Conservation (phyloP, 2,329 filamentous ascomycete species). For the Fusarium sp. region DNA sequence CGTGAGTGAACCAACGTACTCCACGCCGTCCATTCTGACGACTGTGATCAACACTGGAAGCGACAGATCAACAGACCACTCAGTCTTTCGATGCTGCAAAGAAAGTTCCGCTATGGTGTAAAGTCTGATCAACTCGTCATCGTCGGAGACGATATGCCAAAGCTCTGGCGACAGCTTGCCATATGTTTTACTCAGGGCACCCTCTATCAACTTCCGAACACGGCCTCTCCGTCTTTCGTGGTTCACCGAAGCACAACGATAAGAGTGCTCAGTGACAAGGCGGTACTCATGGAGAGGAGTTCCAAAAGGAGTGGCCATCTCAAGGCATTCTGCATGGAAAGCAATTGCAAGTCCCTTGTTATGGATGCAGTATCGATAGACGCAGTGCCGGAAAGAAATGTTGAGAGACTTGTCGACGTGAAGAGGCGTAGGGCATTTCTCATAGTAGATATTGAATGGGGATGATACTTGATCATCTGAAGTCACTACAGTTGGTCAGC, state of each 20-base stretch:
- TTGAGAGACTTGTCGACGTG: neutral
- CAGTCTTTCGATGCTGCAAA: too few species aligned
- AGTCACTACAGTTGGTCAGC: neutral
- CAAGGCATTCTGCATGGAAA: conserved; percentile 1
- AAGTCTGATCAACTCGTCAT: neutral
- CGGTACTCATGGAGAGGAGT: neutral
- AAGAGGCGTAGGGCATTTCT: neutral
- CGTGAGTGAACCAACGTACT: neutral
- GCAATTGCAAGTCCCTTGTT: neutral
- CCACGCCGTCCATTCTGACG: conserved; percentile 5
- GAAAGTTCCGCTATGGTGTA: neutral
- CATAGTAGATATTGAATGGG: neutral
- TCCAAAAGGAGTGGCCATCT: neutral
- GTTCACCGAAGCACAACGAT: neutral
- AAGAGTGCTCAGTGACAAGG: neutral
- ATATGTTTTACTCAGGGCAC: neutral
- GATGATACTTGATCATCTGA: neutral
- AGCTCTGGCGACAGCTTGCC: conserved; percentile 9
- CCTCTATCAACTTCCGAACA: neutral
- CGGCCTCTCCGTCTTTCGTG: neutral
- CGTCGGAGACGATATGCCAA: neutral
- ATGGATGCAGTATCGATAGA: neutral
- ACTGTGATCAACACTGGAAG: neutral
- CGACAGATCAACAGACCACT: neutral
- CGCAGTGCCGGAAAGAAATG: neutral